Evolutionary conservation across 208 protist genomes (phyloP).

Genomic region (Acanthamoeba royreba): DNA sequence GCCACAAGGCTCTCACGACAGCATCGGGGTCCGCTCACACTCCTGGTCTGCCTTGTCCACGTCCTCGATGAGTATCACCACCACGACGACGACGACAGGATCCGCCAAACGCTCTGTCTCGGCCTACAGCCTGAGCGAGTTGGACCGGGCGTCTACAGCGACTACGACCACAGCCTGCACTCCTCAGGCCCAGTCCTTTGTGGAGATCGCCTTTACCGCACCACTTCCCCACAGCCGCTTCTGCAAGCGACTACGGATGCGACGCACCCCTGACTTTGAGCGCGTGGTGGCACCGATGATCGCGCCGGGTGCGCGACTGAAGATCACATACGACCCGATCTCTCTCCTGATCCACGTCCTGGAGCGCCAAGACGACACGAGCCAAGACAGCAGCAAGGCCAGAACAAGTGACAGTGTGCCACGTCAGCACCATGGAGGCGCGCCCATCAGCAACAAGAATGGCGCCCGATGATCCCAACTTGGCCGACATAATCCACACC

Average conservation of each 20-base stretch:
- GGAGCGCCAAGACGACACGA: too few relatives aligned
- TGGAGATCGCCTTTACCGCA: neutral
- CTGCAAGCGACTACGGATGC: neutral
- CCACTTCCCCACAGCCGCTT: neutral
- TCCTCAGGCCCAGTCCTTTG: neutral
- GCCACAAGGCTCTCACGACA: too few relatives aligned
- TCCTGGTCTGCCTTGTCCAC: too few relatives aligned
- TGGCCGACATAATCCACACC: too few relatives aligned
- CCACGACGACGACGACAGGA: neutral
- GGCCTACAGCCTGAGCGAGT: neutral
- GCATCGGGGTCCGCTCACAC: too few relatives aligned
- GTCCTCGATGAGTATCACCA: too few relatives aligned
- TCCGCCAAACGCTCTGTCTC: neutral
- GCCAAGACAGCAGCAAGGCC: too few relatives aligned
- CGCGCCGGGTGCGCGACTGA: neutral
- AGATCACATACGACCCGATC: neutral
- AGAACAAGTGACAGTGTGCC: too few relatives aligned
- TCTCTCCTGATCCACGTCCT: constrained; percentile 8
- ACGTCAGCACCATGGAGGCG: too few relatives aligned
- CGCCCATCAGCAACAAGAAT: too few relatives aligned
- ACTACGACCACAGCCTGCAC: neutral
- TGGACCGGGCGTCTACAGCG: neutral
- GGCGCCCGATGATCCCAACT: too few relatives aligned
- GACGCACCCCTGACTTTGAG: neutral
- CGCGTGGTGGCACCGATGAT: neutral